Evolutionary conservation across 768 basidiomycete species (phyloP).

Genomic region (Podaxis pistillaris): DNA sequence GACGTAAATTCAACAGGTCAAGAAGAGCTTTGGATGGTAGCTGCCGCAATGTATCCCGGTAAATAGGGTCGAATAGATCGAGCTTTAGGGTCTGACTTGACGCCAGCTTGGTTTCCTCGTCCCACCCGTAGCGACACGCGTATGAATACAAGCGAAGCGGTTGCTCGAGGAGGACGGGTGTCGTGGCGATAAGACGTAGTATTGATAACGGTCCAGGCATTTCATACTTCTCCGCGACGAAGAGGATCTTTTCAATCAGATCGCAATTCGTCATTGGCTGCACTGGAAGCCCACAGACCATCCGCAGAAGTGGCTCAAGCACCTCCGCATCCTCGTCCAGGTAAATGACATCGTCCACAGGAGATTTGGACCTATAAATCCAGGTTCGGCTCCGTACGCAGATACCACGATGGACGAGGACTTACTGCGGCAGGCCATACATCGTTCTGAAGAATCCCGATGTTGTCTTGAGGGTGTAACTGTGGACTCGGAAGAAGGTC

Average conservation of each 20-base stretch:
- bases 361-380: conserved; percentile 3
- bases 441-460: conserved; percentile 66
- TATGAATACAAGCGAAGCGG: conserved; percentile 54
- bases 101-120: conserved; percentile 50
- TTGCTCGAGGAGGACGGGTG: conserved; percentile 46
- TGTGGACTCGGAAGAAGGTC: conserved; percentile 55
- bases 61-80: conserved; percentile 45
- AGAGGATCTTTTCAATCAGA: conserved; percentile 53
- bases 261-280: conserved; percentile 49
- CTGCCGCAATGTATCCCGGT: conserved; percentile 44
- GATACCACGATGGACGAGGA: not conserved
- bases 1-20: conserved; percentile 54
- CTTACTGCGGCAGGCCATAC: conserved; percentile 53
- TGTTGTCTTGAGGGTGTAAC: conserved; percentile 58
- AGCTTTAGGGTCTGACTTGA: conserved; percentile 54
- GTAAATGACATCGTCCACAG: conserved; percentile 37
- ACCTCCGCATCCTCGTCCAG: conserved; percentile 56
- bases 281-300: conserved; percentile 60
- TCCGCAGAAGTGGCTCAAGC: conserved; percentile 55
- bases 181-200: conserved; percentile 55
- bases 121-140: conserved; percentile 60
- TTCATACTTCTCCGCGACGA: conserved; percentile 68
- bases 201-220: conserved; percentile 65
- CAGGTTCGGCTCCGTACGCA: not conserved
- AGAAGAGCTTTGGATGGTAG: conserved; percentile 52